Base-by-base conservation (phyloP, 805 yeast genomes). In the Cyberlindnera japonica region DNA sequence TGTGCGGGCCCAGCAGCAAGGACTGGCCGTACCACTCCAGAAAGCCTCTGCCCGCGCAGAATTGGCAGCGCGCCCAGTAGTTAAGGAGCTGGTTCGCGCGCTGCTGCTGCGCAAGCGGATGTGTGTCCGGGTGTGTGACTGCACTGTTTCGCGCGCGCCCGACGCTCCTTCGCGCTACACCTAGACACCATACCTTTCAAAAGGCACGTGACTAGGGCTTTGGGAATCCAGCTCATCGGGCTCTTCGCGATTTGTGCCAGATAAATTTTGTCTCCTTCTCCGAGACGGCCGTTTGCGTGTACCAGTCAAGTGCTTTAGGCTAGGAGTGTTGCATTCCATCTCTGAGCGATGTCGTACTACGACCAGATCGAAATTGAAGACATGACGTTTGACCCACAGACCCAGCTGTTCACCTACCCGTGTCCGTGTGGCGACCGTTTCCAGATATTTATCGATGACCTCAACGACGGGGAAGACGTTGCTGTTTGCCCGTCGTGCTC, bases 351-450 rank as follows among this genome's bases (percentile, higher is more conserved):
- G 50, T 43, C 50, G 19, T 74, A 81, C 24, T 93, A 93, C 64
- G 99, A 93, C 63, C 95, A 93, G 60, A 81, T 93, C 41, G 99
- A 93, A 69, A 93, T 93, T 38, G 99, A 93, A 63, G 99, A 93
- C 61, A 90, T 93, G 80, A 81, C 89, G 3, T 93, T 78, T 59
- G 97, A 93, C 61, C 78, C 90, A 3, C 70, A 68, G n/a, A 78
- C 84, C 12, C 89, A 84, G 61, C 64, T 87, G 19, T 87, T 90
- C 64, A 83, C 88, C 37, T 91, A 90, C 55, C 99, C 99, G 4
- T 93, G 99, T 69, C 99, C 99, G 1, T 93, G 99, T 63, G 99
- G 99, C 9, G 99, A 93, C 62, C 73, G 80, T 56, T 93, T 93
- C 64, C 95, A 91, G 57, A 85, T 93, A 20, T 70, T 77, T 22